Conservation (phyloP, 23 red algal species). For the Chondrus crispus region DNA sequence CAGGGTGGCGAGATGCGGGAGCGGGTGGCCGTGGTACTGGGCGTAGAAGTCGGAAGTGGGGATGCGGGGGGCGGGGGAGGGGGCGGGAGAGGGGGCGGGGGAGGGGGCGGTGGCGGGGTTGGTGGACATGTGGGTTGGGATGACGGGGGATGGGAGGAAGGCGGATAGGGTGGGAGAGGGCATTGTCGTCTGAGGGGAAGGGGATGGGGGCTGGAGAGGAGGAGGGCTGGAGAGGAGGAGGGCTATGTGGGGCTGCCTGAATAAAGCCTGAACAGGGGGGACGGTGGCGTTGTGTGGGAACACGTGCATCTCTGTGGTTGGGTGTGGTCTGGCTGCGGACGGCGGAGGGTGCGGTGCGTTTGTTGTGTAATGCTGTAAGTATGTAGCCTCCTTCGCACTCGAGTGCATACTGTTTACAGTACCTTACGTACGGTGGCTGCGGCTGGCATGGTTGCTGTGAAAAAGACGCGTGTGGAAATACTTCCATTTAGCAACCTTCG, state of each 20-base stretch:
- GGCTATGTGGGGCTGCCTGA: neutral
- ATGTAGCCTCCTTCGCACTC: too few species aligned
- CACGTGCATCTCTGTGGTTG: too few species aligned
- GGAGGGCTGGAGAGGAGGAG: neutral
- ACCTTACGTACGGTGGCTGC: too few species aligned
- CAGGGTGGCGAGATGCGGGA: neutral
- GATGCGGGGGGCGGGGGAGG: neutral
- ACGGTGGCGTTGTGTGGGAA: too few species aligned
- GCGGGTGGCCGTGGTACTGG: conserved; percentile 53
- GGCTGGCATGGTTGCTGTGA: too few species aligned
- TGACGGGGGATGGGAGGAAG: neutral
- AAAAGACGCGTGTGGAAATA: too few species aligned
- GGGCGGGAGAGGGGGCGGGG: neutral
- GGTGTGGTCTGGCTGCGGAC: too few species aligned
- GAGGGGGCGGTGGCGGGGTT: neutral
- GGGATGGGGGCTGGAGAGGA: neutral
- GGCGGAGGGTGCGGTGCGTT: too few species aligned
- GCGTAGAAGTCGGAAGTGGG: conserved; percentile 24
- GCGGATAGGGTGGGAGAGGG: neutral
- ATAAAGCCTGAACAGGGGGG: neutral
- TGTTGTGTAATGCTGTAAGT: too few species aligned
- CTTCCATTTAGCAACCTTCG: too few species aligned
- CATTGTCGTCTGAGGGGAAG: neutral
- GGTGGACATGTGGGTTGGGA: neutral
- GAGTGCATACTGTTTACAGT: too few species aligned